phyloP scores from a whole-genome alignment of 306 rosid genomes.

The Inga leiocalycina region DNA sequence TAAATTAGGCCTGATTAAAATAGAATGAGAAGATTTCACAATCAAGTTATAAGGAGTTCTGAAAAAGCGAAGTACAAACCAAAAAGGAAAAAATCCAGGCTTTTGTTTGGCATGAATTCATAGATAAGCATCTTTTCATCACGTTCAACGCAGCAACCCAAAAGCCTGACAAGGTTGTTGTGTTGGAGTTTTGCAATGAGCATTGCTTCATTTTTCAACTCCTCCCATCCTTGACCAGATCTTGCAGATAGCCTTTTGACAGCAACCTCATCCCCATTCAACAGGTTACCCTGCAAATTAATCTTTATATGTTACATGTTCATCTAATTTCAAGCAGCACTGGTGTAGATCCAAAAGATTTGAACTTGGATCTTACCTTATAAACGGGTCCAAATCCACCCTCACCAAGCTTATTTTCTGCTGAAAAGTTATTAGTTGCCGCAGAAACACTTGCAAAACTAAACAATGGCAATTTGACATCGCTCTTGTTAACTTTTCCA shows the following conservation, averaged over 20 bases:
- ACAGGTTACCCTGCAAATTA: constrained; percentile 32
- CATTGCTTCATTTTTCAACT: constrained; percentile 38
- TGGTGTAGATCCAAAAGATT: neutral
- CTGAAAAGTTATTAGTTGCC: constrained; percentile 37
- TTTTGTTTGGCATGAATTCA: constrained; percentile 42
- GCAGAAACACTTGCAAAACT: constrained; percentile 43
- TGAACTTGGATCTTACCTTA: constrained; percentile 30
- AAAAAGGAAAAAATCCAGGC: constrained; percentile 43
- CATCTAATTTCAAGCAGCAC: neutral
- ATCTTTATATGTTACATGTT: neutral
- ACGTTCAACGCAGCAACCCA: constrained; percentile 41
- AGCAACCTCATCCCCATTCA: constrained; percentile 42
- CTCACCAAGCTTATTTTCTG: constrained; percentile 45
- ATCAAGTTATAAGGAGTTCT: neutral
- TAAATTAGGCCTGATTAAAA: neutral
- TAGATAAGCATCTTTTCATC: constrained; percentile 38
- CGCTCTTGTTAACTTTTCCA: constrained; percentile 18
- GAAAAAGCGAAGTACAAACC: constrained; percentile 26
- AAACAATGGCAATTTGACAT: constrained; percentile 41
- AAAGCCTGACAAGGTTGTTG: constrained; percentile 42
- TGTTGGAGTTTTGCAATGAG: constrained; percentile 51
- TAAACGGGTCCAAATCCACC: constrained; percentile 55
- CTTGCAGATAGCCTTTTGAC: constrained; percentile 39
- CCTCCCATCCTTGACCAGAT: constrained; percentile 53
- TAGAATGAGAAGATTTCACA: neutral